Conservation (phyloP, 345 rosid species). For the Brassica rapa region DNA sequence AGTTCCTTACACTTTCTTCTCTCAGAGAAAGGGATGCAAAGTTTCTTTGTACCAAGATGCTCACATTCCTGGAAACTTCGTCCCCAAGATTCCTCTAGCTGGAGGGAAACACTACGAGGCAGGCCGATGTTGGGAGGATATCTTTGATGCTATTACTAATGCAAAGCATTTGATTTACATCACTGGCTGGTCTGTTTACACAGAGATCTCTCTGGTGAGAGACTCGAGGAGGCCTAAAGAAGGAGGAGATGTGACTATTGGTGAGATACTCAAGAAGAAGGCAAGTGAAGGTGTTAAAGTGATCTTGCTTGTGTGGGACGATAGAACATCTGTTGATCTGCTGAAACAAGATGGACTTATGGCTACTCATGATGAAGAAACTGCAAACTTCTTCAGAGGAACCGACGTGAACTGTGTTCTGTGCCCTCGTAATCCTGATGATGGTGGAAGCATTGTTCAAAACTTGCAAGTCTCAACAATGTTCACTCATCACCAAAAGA, state of each 20-base stretch:
- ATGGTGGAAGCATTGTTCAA: constrained; percentile 92
- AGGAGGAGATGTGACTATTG: constrained; percentile 80
- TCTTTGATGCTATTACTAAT: constrained; percentile 82
- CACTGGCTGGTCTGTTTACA: constrained; percentile 98
- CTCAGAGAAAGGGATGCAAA: constrained; percentile 85
- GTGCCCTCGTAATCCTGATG: constrained; percentile 98
- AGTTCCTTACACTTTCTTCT: constrained; percentile 85
- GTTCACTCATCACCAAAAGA: constrained; percentile 99
- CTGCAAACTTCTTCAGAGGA: constrained; percentile 60
- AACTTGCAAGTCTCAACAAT: constrained; percentile 83
- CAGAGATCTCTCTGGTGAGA: constrained; percentile 80
- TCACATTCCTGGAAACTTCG: constrained; percentile 79
- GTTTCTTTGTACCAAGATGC: constrained; percentile 96
- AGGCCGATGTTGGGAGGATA: constrained; percentile 95
- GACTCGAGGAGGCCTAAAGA: constrained; percentile 94
- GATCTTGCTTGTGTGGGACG: constrained; percentile 94
- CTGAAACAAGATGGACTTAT: constrained; percentile 89
- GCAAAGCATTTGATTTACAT: constrained; percentile 91
- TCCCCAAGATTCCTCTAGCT: constrained; percentile 87
- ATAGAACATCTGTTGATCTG: constrained; percentile 88
- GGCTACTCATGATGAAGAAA: constrained; percentile 98
- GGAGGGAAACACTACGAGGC: constrained; percentile 85
- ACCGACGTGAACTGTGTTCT: constrained; percentile 83
- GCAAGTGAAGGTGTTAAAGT: constrained; percentile 95
- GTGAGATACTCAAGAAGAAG: constrained; percentile 88